Evolutionary conservation across 352 stramenopile species (phyloP).

Genomic region (Phytophthora ramorum): DNA sequence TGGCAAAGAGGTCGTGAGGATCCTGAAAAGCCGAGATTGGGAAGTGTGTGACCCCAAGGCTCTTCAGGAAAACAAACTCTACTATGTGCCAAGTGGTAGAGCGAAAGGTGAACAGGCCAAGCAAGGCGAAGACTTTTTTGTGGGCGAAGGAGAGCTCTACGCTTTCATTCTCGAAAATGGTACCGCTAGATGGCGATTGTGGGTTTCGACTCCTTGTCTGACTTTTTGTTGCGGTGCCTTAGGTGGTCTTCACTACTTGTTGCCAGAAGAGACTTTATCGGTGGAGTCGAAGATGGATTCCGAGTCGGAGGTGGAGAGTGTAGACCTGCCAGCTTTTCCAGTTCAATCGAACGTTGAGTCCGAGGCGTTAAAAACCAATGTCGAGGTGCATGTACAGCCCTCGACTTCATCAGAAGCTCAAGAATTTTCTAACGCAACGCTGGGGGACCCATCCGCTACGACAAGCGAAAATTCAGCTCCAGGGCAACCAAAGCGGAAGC

Average conservation of each 20-base stretch:
- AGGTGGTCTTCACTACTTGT: conserved; percentile 26
- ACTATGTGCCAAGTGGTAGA: conserved; percentile 23
- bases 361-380: not conserved
- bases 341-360: not conserved
- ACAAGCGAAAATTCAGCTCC: not conserved
- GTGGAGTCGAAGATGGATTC: not conserved
- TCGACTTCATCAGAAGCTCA: not conserved
- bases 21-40: conserved; percentile 22
- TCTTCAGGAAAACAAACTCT: conserved; percentile 28
- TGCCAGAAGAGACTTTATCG: conserved; percentile 16
- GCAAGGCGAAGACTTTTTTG: conserved; percentile 28
- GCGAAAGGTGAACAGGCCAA: conserved; percentile 12
- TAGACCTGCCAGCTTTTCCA: not conserved
- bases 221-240: not conserved
- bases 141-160: conserved; percentile 31
- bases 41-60: conserved; percentile 24
- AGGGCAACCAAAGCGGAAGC: conserved; percentile 19
- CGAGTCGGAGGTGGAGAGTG: conserved; percentile 9
- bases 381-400: not conserved
- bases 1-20: conserved; percentile 30
- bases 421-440: not conserved
- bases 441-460: not conserved
- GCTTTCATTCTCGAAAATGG: conserved; percentile 26
- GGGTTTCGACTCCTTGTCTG: not conserved
- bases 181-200: not conserved